Conservation (phyloP, 1,139 yeast species). For the Eremothecium gossypii region DNA sequence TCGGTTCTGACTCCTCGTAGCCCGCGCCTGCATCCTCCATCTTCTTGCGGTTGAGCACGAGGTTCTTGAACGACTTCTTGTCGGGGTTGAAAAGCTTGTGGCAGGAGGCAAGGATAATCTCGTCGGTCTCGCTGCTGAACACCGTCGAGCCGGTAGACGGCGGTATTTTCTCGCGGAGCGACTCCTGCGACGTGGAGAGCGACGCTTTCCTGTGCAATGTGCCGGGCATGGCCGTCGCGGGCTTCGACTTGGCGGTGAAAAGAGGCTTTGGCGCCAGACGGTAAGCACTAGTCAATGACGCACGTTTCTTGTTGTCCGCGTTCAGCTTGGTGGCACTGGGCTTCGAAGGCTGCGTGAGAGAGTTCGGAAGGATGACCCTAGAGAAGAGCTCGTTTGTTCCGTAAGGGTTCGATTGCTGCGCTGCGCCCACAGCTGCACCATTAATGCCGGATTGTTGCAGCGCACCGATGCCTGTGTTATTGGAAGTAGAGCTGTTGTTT, state of each 20-base stretch:
- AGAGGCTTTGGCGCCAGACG: slow-evolving; percentile 39
- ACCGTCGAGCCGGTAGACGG: slow-evolving; percentile 9
- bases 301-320: slow-evolving; percentile 46
- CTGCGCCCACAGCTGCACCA: slow-evolving; percentile 17
- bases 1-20: slow-evolving; percentile 10
- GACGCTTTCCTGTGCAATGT: slow-evolving; percentile 4
- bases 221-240: slow-evolving; percentile 7
- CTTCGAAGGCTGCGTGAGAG: slow-evolving; percentile 47
- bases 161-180: slow-evolving; percentile 12
- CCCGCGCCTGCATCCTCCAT: slow-evolving; percentile 23
- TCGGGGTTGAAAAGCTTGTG: slow-evolving; percentile 25
- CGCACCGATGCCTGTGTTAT: slow-evolving; percentile 11
- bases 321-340: slow-evolving; percentile 34
- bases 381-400: slow-evolving; percentile 61
- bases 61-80: slow-evolving; percentile 18
- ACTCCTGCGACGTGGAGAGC: slow-evolving; percentile 11
- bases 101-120: slow-evolving; percentile 14
- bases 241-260: slow-evolving; percentile 20
- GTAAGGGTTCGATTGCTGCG: slow-evolving; percentile 46
- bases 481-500: slow-evolving; percentile 13
- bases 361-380: slow-evolving; percentile 21
- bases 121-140: slow-evolving; percentile 10
- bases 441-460: neutral
- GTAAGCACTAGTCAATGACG: slow-evolving; percentile 53
- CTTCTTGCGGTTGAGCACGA: slow-evolving; percentile 18